Percentiles rank a stretch among this genome's conserved stretches.
Evolutionary conservation across 768 basidiomycete genomes (phyloP).

Genomic region (Fistulinella prunicolor): DNA sequence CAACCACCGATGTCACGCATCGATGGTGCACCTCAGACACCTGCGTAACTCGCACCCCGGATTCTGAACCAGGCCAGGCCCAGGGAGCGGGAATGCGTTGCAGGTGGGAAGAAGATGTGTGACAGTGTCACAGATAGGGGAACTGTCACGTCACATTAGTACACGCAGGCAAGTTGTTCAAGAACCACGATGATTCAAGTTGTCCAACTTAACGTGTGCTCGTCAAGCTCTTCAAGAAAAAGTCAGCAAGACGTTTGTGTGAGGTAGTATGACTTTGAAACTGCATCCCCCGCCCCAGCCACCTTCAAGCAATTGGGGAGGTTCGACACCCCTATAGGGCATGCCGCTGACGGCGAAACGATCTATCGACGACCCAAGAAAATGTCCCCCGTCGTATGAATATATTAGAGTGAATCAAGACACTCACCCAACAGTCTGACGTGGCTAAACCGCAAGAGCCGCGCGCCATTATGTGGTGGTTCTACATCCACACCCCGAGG

Average conservation of each 20-base stretch:
- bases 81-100: neutral
- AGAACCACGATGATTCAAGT: slow-evolving; percentile 23
- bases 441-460: neutral
- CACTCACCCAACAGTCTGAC: slow-evolving; percentile 27
- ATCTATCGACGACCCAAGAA: slow-evolving; percentile 4
- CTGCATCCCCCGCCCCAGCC: slow-evolving; percentile 1
- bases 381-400: slow-evolving; percentile 24
- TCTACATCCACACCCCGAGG: neutral
- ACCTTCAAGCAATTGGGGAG: slow-evolving; percentile 9
- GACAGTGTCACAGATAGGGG: slow-evolving; percentile 31
- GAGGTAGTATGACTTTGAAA: slow-evolving; percentile 25
- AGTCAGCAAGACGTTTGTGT: slow-evolving; percentile 24
- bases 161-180: slow-evolving; percentile 30
- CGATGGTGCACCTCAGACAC: slow-evolving; percentile 2
- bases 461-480: slow-evolving; percentile 4
- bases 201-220: slow-evolving; percentile 31
- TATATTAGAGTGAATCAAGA: slow-evolving; percentile 30
- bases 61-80: neutral
- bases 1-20: neutral
- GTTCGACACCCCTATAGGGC: slow-evolving; percentile 2
- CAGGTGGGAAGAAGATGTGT: slow-evolving; percentile 13
- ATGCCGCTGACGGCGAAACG: neutral
- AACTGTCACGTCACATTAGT: slow-evolving; percentile 25
- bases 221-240: slow-evolving; percentile 22
- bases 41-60: slow-evolving; percentile 1